Evolutionary conservation across 768 basidiomycete species (phyloP).

Genomic region (Infundibulicybe gibba): DNA sequence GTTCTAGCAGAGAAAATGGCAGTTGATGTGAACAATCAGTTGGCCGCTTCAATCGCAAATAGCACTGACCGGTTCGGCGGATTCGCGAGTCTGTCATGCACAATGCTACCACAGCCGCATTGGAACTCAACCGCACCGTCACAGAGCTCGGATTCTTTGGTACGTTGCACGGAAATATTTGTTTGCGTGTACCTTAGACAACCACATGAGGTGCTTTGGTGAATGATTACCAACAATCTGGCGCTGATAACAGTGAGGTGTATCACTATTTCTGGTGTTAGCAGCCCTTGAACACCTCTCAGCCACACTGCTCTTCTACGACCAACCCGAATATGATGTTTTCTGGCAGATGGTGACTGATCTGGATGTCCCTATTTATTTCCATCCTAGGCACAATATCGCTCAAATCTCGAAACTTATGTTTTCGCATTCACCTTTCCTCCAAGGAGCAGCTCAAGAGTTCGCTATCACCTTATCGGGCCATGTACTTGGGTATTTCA

Average conservation of each 20-base stretch:
- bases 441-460: conserved; percentile 30
- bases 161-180: not conserved
- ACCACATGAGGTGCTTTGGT: too few species aligned
- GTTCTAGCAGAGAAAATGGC: conserved; percentile 22
- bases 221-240: too few species aligned
- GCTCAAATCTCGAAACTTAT: conserved; percentile 16
- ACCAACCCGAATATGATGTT: too few species aligned
- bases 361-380: conserved; percentile 36
- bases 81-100: conserved; percentile 23
- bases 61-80: too few species aligned
- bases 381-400: conserved; percentile 32
- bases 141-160: too few species aligned
- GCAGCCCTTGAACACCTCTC: not conserved
- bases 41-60: too few species aligned
- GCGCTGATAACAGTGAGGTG: too few species aligned
- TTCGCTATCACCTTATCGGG: conserved; percentile 32
- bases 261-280: not conserved
- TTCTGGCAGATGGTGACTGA: too few species aligned
- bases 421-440: conserved; percentile 31
- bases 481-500: too few species aligned
- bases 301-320: too few species aligned
- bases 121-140: too few species aligned
- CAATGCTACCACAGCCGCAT: not conserved
- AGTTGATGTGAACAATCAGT: too few species aligned
- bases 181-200: conserved; percentile 29